Base-by-base conservation (phyloP, 1,139 yeast genomes). In the Wickerhamomyces sp. region DNA sequence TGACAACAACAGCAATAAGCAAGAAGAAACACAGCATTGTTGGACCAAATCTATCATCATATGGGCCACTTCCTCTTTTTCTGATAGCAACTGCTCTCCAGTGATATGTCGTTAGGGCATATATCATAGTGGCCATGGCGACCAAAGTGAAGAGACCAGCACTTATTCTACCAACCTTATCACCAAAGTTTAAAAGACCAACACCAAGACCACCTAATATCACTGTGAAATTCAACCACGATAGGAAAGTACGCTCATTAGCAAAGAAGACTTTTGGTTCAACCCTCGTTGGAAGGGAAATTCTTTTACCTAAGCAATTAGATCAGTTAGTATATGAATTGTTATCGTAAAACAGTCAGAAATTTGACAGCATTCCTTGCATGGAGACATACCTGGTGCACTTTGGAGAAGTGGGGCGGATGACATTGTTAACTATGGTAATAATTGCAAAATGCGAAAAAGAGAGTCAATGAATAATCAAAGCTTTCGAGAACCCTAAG, bases 61-160 rank as follows among this genome's bases (percentile, higher is more conserved):
- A 91, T 21, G 98, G 98, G 32, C 98, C 98, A 11, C 94, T 75
- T 23, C 98, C 98, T 62, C 97, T 81, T 64, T 91, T 75, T 62
- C 99, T 80, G 52, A 91, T 91, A 42, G 98, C 98, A 58, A 89
- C 87, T 4, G 98, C 98, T 69, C 99, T 86, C 98, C 98, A 93
- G 63, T 91, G 99, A 61, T 93, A 91, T 16, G 97, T 93, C 32
- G 87, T 73, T 44, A 91, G 73, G 6, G 99, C 98, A 56, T 91
- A 91, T 8, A 82, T 73, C 99, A 91, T 91, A 23, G 97, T 91
- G 46, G 87, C 86, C 97, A 91, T 89, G 48, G 98, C 96, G 46
- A 82, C 79, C 44, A 91, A 72, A 3, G 98, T 93, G 70, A 91
- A 91, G 42, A 91, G 70, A 4, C 93, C 95, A 33, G 99, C 97